Percentiles rank a stretch among this genome's conserved stretches.
These are phyloP conservation scores for Colletotrichum orchidophilum DNA, from an alignment of 2,329 filamentous ascomycete species.

Conservation along the genomic window DNA sequence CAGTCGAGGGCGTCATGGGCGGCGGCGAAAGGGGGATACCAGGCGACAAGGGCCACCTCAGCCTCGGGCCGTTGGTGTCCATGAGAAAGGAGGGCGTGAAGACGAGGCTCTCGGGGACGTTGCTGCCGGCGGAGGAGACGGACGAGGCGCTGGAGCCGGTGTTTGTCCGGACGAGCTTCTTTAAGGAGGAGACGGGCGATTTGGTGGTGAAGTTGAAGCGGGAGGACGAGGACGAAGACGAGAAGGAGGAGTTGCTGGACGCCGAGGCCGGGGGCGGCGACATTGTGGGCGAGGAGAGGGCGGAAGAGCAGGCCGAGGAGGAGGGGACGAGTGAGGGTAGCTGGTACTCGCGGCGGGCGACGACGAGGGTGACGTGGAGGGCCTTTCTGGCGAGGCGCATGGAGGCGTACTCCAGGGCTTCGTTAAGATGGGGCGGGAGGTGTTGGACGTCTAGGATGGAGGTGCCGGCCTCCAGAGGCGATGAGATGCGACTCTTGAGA, in stretches of 20 bases:
- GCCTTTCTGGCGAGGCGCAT: constrained; percentile 63
- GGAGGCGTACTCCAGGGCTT: constrained; percentile 68
- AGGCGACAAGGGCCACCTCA: constrained; percentile 48
- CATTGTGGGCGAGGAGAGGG: constrained; percentile 43
- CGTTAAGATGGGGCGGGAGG: constrained; percentile 63
- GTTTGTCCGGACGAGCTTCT: constrained; percentile 50
- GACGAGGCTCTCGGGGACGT: constrained; percentile 43
- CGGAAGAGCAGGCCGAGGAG: constrained; percentile 40
- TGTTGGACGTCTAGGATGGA: constrained; percentile 67
- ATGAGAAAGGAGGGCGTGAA: constrained; percentile 43
- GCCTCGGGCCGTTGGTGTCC: constrained; percentile 40
- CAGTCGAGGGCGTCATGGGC: constrained; percentile 59
- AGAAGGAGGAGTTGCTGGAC: constrained; percentile 37
- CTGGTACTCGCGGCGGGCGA: constrained; percentile 65
- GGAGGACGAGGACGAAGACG: constrained; percentile 39
- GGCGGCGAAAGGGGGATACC: constrained; percentile 50
- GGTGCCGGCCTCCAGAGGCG: constrained; percentile 69
- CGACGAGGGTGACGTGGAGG: constrained; percentile 66
- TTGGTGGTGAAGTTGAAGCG: constrained; percentile 39
- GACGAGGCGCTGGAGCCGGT: constrained; percentile 43
- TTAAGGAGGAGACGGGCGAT: constrained; percentile 46
- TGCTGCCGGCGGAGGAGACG: constrained; percentile 30
- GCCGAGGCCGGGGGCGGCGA: constrained; percentile 37
- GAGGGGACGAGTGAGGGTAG: constrained; percentile 51
- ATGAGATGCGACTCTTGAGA: constrained; percentile 67